phyloP scores from a whole-genome alignment of 768 basidiomycete species.

The Grammothele lineata region DNA sequence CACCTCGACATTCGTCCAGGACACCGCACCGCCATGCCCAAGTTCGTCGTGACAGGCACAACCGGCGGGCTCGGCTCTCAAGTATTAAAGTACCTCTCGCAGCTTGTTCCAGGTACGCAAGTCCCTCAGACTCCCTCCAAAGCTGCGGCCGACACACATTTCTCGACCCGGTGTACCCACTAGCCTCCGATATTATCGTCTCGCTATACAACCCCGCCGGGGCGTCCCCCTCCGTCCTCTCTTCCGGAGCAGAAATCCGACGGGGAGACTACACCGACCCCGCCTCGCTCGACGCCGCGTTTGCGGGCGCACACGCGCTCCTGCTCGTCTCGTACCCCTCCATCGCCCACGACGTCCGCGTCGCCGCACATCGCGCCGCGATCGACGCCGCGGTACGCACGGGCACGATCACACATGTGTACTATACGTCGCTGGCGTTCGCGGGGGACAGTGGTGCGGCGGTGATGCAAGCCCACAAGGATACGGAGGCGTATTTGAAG shows the following conservation, averaged over 20 bases:
- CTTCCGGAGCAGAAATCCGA: constrained; percentile 26
- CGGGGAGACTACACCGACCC: constrained; percentile 29
- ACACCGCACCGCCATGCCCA: no score
- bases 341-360: constrained; percentile 28
- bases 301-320: constrained; percentile 29
- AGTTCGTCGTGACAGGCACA: constrained; percentile 33
- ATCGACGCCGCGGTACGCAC: constrained; percentile 32
- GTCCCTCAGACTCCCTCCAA: not conserved
- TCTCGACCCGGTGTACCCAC: not conserved
- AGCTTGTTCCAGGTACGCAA: constrained; percentile 23
- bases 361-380: constrained; percentile 27
- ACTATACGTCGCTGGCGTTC: constrained; percentile 34
- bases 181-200: constrained; percentile 26
- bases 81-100: constrained; percentile 29
- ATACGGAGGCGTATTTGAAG: constrained; percentile 30
- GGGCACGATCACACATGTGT: constrained; percentile 28
- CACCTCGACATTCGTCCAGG: no score
- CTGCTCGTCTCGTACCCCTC: constrained; percentile 32
- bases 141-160: not conserved
- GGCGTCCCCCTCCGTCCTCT: constrained; percentile 15
- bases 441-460: constrained; percentile 25
- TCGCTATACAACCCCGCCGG: constrained; percentile 30
- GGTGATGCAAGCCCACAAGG: constrained; percentile 30
- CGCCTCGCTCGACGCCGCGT: constrained; percentile 29
- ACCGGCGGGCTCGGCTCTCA: constrained; percentile 34